Evolutionary conservation across 805 yeast genomes (phyloP), one percentile per base, ranked within the genome.

Genomic region (Saccharomycopsis vini): DNA sequence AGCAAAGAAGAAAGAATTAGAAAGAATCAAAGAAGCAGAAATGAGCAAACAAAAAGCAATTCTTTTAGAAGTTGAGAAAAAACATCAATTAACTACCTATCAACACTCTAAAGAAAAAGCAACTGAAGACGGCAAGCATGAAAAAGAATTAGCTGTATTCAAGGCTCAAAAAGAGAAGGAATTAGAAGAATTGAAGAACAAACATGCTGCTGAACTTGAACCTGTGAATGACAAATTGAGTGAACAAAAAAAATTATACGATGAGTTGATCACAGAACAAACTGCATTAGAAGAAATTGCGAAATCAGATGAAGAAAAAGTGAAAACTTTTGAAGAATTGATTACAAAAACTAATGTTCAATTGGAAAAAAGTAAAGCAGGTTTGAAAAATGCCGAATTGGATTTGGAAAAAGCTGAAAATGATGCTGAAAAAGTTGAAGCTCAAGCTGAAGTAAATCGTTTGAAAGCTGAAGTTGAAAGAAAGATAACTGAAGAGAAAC

Each of bases 1-100:
- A n/a, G 23, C 20, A 7, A 45, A 48, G 44, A 38, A 39, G 33
- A 36, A 36, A 24, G 51, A 48, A 22, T 45, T 48, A 33, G 46
- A 33, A 28, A 22, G 26, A 2, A 18, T 48, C 26, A 48, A 48
- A 30, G 47, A 34, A 7, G 31, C 33, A 35, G 51, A 48, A 34
- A 16, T 48, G 20, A 36, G 16, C 16, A 48, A 39, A 9, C 51
- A 48, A 22, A 39, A 39, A 36, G 29, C 42, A 23, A 42, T 45
- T 33, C 34, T 48, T 24, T 22, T 20, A n/a, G 47, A 39, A 16
- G 16, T 43, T 10, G 40, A 45, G 28, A 26, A 39, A 36, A 48
- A 48, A 35, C 50, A 48, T 24, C 34, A 32, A 5, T 40, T 45
- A 29, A 45, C 49, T 7, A 26, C 45, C 35, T 43, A 36, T 15